phyloP scores from a whole-genome alignment of 768 basidiomycete species.

The Hericium erinaceus region DNA sequence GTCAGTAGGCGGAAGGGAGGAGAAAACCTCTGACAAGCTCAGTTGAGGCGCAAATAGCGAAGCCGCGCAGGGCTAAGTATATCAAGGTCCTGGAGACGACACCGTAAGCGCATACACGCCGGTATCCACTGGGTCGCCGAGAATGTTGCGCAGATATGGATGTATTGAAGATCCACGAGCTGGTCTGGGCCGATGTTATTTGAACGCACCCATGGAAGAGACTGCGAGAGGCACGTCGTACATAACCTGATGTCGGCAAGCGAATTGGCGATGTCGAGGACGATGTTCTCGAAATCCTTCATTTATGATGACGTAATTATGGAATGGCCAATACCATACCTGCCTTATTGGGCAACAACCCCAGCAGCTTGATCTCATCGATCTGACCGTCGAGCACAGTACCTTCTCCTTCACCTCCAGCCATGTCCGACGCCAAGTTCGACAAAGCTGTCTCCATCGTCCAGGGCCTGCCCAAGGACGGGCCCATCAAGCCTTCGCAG shows the following conservation, averaged over 20 bases:
- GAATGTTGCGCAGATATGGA: too few relatives aligned
- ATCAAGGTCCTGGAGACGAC: too few relatives aligned
- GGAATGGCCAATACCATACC: not conserved
- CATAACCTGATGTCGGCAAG: not conserved
- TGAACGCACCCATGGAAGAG: too few relatives aligned
- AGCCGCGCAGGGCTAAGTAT: too few relatives aligned
- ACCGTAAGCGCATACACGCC: too few relatives aligned
- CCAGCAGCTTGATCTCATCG: not conserved
- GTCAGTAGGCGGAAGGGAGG: too few relatives aligned
- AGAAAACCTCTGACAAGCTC: too few relatives aligned
- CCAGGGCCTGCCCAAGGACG: conserved; percentile 62
- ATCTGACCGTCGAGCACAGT: not conserved
- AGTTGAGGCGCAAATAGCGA: too few relatives aligned
- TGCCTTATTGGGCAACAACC: not conserved
- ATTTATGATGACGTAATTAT: not conserved
- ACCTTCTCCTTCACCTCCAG: not conserved
- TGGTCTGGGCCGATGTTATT: too few relatives aligned
- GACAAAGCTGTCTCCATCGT: conserved; percentile 67
- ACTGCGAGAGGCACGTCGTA: not conserved
- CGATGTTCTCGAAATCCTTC: not conserved
- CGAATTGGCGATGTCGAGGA: not conserved
- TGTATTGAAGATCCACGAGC: too few relatives aligned
- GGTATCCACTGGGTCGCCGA: too few relatives aligned
- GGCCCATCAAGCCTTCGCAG: conserved; percentile 63
- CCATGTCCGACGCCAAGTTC: conserved; percentile 68